A percentile compares a stretch with the other conserved stretches of the same genome.
Conservation (phyloP, 2,329 filamentous ascomycete species). For the Hypoxylon sp. region DNA sequence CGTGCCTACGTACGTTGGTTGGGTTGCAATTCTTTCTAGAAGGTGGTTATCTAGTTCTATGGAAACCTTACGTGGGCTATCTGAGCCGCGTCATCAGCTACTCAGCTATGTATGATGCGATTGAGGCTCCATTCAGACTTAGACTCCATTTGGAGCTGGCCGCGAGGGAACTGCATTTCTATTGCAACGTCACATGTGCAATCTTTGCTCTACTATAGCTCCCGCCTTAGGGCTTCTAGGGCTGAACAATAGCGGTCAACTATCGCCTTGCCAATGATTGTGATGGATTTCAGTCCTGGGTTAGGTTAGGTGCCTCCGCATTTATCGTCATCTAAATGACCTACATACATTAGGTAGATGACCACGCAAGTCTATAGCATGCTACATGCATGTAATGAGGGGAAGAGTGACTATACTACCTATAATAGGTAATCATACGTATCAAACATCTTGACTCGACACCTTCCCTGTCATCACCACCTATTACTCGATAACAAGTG, state of each 20-base stretch:
- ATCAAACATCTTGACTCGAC: neutral
- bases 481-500: slow-evolving; percentile 2
- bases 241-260: slow-evolving; percentile 23
- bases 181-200: slow-evolving; percentile 27
- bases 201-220: slow-evolving; percentile 7
- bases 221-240: slow-evolving; percentile 13
- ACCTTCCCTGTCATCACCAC: neutral
- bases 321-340: neutral
- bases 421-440: neutral
- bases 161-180: slow-evolving; percentile 11
- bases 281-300: neutral
- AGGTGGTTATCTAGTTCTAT: slow-evolving; percentile 6
- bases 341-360: neutral
- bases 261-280: too few relatives aligned
- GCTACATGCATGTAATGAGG: neutral
- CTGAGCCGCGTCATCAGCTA: slow-evolving; percentile 39
- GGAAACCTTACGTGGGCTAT: slow-evolving; percentile 34
- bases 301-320: slow-evolving; percentile 2
- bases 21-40: slow-evolving; percentile 11
- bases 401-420: neutral
- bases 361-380: neutral
- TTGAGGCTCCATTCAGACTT: slow-evolving; percentile 32
- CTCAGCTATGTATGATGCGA: slow-evolving; percentile 26
- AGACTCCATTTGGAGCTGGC: neutral
- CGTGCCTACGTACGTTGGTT: neutral